Conservation (phyloP, 2,329 filamentous ascomycete species). For the Calonectria naviculata region DNA sequence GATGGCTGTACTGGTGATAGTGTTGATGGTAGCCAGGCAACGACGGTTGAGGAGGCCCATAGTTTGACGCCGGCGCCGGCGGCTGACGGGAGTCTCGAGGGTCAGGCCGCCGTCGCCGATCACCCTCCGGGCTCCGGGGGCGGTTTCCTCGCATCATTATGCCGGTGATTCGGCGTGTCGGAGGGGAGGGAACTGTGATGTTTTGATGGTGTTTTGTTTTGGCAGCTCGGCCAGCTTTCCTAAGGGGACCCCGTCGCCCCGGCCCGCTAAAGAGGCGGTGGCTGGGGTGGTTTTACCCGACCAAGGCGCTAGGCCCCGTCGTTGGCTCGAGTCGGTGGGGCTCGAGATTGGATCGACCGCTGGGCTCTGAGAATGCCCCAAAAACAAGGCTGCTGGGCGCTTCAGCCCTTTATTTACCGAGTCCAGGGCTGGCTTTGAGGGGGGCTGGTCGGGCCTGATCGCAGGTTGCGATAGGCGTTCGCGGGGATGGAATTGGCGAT, state of each 20-base stretch:
- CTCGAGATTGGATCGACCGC: constrained; percentile 39
- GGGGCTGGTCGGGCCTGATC: background rate
- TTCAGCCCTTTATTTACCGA: constrained; percentile 11
- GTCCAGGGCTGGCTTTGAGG: constrained; percentile 6
- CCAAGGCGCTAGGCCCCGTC: constrained; percentile 29
- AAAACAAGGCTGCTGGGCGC: constrained; percentile 1
- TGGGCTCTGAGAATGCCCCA: constrained; percentile 7
- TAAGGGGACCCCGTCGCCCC: constrained; percentile 38
- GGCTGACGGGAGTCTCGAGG: constrained; percentile 47
- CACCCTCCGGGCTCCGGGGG: constrained; percentile 67
- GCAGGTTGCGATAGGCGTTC: background rate
- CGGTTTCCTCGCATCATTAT: constrained; percentile 67
- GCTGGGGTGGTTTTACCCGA: constrained; percentile 38
- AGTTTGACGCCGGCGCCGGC: constrained; percentile 35
- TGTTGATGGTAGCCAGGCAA: constrained; percentile 25
- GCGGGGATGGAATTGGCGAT: background rate
- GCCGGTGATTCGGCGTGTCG: constrained; percentile 40
- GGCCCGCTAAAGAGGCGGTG: constrained; percentile 43
- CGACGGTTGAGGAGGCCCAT: constrained; percentile 29
- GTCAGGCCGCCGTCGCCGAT: constrained; percentile 59
- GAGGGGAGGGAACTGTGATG: constrained; percentile 27
- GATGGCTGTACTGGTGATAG: constrained; percentile 20
- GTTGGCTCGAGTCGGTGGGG: constrained; percentile 34
- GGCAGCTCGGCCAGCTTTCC: constrained; percentile 37
- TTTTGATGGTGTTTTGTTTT: constrained; percentile 46